Evolutionary conservation across 768 basidiomycete genomes (phyloP), one percentile per base, ranked within the genome.

Genomic region (Mycena leptocephala): DNA sequence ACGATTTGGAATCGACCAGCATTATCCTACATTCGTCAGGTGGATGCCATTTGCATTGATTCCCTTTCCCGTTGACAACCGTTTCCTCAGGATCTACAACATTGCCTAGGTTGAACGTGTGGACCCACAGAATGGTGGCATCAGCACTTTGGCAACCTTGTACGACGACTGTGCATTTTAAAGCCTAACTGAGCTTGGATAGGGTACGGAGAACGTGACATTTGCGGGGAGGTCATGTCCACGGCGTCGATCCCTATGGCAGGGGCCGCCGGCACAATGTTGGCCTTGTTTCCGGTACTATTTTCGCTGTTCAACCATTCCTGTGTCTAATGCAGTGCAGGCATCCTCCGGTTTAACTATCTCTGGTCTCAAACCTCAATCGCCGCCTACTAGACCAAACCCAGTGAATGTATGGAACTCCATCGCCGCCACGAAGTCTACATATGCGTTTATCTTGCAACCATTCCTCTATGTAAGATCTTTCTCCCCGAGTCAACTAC

Each of bases 131-230:
- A 67, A 67, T 67, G 48, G 51, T 67, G 32, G 32, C 65, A 5
- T 37, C 65, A 26, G n/a, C 33, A 5, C 48, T 67, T n/a, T 67
- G 65, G 65, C 65, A 67, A 53, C 65, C 65, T 37, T 67, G 65
- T 63, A 63, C 28, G 62, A 4, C 16, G 26, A 26, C 0, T 30
- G 13, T 28, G 0, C 4, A 18, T 63, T 18, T 26, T 28, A 8
- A 28, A 7, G 13, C 62, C 62, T 9, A 28, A 24, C 37, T 33
- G 8, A 28, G 8, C 24, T 18, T 14, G 1, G 62, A 16, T 28
- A 63, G 62, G 62, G 65, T 67, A 67, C 14, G 65, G 65, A 14
- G 65, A 51, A 18, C 30, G 9, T 13, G 65, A 67, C 26, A 53
- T 53, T 18, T 67, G 65, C 20, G 65, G 65, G 5, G 65, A 67